phyloP scores from a whole-genome alignment of 2,329 filamentous ascomycete species.

The Pyricularia sp. region DNA sequence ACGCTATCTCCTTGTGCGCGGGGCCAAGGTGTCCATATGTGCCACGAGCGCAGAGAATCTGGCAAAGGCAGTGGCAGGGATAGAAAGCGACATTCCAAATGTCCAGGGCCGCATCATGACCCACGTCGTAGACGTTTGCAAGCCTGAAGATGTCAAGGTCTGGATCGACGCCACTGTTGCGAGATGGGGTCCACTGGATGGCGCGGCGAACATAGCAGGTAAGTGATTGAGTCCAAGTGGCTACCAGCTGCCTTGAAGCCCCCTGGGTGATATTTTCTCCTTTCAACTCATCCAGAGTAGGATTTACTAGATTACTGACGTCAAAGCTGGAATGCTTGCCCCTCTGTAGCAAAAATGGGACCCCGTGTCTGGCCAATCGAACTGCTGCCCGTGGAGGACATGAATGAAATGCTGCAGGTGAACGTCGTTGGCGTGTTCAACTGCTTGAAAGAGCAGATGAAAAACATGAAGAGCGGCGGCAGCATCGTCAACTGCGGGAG shows the following conservation, averaged over 20 bases:
- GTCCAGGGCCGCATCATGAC: slow-evolving; percentile 6
- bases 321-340: not conserved
- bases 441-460: slow-evolving; percentile 11
- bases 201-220: slow-evolving; percentile 21
- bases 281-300: slow-evolving; percentile 9
- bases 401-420: slow-evolving; percentile 10
- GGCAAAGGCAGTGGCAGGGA: slow-evolving; percentile 4
- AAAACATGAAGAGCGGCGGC: slow-evolving; percentile 23
- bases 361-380: not conserved
- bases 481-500: slow-evolving; percentile 34
- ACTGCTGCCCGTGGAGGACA: slow-evolving; percentile 7
- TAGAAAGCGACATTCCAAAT: not conserved
- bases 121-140: slow-evolving; percentile 15
- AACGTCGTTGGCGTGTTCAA: slow-evolving; percentile 9
- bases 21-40: slow-evolving; percentile 7
- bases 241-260: too few relatives aligned
- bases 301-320: slow-evolving; percentile 6
- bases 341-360: not conserved
- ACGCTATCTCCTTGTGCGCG: slow-evolving; percentile 4
- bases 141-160: slow-evolving; percentile 14
- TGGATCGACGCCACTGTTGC: slow-evolving; percentile 17
- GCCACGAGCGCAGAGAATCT: slow-evolving; percentile 6
- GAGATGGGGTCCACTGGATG: slow-evolving; percentile 17
- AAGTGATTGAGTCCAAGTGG: not conserved
- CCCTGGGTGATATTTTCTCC: too few relatives aligned